Conservation (phyloP, 306 rosid species). For the Luffa acutangula region DNA sequence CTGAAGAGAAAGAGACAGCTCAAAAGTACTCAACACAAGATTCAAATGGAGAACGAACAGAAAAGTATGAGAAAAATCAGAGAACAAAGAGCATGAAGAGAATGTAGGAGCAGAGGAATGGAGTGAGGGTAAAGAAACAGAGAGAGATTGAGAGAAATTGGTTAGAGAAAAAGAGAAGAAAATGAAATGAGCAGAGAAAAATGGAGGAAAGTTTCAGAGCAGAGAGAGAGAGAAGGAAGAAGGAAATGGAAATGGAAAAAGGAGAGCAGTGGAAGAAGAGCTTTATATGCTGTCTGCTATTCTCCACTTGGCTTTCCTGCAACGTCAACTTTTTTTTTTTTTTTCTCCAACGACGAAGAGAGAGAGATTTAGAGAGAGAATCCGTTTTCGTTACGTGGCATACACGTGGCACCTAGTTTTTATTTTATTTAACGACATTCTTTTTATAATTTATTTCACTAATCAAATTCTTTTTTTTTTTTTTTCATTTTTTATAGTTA, state of each 20-base stretch:
- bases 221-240: constrained; percentile 1
- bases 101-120: not conserved
- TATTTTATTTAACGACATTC: not conserved
- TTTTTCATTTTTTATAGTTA: not conserved
- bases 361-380: not conserved
- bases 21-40: not conserved
- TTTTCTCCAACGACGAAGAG: not conserved
- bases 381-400: not conserved
- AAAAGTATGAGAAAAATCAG: not conserved
- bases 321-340: constrained; percentile 10
- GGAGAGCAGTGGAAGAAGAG: constrained; percentile 4
- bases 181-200: not conserved
- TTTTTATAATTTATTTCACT: not conserved
- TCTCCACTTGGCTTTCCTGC: constrained; percentile 13
- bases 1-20: not conserved
- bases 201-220: not conserved
- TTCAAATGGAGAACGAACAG: not conserved
- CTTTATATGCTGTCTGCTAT: not conserved
- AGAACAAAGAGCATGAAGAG: not conserved
- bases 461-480: not conserved
- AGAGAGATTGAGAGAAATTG: not conserved
- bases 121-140: not conserved
- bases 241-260: constrained; percentile 15
- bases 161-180: not conserved
- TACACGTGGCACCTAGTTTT: not conserved